Evolutionary conservation across 106 monocot genomes (phyloP).

Genomic region (Dactylorhiza incarnata): DNA sequence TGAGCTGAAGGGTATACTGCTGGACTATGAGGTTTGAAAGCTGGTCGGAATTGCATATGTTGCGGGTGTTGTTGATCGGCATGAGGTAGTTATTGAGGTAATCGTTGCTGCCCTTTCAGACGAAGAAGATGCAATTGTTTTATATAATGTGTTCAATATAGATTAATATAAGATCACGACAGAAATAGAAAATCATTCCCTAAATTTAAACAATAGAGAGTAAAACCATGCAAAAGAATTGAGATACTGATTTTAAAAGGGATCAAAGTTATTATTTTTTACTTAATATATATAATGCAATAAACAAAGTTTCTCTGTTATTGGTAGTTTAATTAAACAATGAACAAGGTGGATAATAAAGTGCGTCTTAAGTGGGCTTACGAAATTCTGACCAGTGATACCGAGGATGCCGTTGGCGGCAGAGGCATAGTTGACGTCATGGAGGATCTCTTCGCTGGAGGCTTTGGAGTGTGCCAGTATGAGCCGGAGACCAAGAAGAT

Average conservation of each 20-base stretch:
- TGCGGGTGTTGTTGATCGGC: slow-evolving; percentile 68
- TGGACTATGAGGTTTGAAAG: slow-evolving; percentile 58
- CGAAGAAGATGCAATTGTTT: slow-evolving; percentile 50
- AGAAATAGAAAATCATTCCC: no score
- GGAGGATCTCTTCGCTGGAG: slow-evolving; percentile 29
- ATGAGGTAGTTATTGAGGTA: slow-evolving; percentile 93
- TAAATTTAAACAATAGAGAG: neutral
- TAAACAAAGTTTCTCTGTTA: no score
- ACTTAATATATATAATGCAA: no score
- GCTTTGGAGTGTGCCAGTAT: slow-evolving; percentile 63
- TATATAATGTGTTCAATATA: slow-evolving; percentile 55
- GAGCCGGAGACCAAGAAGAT: slow-evolving; percentile 73
- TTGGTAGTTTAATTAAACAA: no score
- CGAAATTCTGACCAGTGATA: slow-evolving; percentile 76
- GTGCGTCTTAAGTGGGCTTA: slow-evolving; percentile 4
- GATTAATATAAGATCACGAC: neutral
- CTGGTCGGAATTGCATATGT: slow-evolving; percentile 53
- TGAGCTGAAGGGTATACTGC: slow-evolving; percentile 55
- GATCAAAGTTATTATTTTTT: no score
- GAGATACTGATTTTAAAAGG: no score
- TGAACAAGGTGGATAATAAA: neutral
- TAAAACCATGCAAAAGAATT: slow-evolving; percentile 28
- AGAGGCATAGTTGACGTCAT: slow-evolving; percentile 88
- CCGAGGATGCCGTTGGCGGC: slow-evolving; percentile 90
- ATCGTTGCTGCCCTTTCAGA: slow-evolving; percentile 92